Base-by-base conservation (phyloP, 225 moss, liverwort and hornwort species). In the Climacium dendroides region DNA sequence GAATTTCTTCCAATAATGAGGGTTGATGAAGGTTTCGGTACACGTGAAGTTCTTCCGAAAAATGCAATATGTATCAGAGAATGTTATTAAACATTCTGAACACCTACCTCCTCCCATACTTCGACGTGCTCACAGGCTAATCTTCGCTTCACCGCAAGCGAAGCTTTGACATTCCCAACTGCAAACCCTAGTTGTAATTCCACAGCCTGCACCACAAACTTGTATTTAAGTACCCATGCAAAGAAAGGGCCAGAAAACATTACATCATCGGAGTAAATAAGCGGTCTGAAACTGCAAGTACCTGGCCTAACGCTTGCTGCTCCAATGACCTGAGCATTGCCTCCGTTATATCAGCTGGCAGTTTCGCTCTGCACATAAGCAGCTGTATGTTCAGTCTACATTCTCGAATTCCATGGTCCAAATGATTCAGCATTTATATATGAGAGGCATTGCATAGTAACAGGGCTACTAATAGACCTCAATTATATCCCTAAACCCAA, bases 181-280 rank as follows among this genome's bases (percentile, higher is more conserved):
- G 94, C 93, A 90, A 94, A 93, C 13, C 90, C 93, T 79, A 94
- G 69, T 66, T 94, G 94, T 82, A 93, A 85, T 79, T 93, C 94
- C 89, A 94, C 91, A 84, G 82, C 94, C 91, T 94, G 92, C 89
- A 85, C 66, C 77, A 85, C 79, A 86, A 63, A 60, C 16, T 72
- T 47, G 18, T 23, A 60, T 43, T 57, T 57, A 25, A 78, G 57
- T 57, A 78, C 26, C 26, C 39, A 57, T 11, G 39, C 78, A 17
- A 57, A 37, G 37, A 57, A 17, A 37, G 78, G 25, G 26, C 17
- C 57, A 5, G 39, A 57, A 57, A 37, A 15, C 26, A 78, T 55
- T 2, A 26, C 37, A 55, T 17, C 39, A 39, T 28, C 57, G 7
- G 26, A 55, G 55, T 37, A 26, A 78, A 57, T 78, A 11, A 11